Evolutionary conservation across 768 basidiomycete genomes (phyloP).

Genomic region (Lentinula sp.): DNA sequence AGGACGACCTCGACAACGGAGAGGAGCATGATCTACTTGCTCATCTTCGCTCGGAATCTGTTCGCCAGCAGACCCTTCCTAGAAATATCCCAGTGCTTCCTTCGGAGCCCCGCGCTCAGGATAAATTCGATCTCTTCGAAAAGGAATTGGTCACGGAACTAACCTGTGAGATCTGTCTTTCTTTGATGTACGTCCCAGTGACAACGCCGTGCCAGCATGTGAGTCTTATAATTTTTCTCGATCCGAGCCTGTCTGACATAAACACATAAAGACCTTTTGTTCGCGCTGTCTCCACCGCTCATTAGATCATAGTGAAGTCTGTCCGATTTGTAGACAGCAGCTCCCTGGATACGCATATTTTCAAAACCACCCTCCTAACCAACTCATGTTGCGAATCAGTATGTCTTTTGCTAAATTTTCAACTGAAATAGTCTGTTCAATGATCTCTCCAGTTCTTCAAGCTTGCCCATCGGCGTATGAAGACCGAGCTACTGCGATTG

Average conservation of each 20-base stretch:
- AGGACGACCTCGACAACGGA: constrained; percentile 17
- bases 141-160: constrained; percentile 66
- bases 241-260: constrained; percentile 5
- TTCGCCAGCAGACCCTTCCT: constrained; percentile 21
- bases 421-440: constrained; percentile 7
- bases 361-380: constrained; percentile 75
- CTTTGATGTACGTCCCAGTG: constrained; percentile 76
- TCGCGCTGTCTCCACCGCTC: constrained; percentile 83
- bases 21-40: constrained; percentile 27
- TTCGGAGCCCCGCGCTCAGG: constrained; percentile 14
- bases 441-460: constrained; percentile 44
- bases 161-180: constrained; percentile 89
- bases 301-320: constrained; percentile 75
- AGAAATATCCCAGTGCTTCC: constrained; percentile 25
- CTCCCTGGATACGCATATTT: constrained; percentile 75
- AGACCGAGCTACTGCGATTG: constrained; percentile 55
- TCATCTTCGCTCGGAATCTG: constrained; percentile 27
- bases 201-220: constrained; percentile 97
- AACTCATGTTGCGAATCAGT: constrained; percentile 67
- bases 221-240: constrained; percentile 22
- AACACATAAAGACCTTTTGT: constrained; percentile 72
- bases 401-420: constrained; percentile 16
- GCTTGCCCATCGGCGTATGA: constrained; percentile 61
- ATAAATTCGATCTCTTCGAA: constrained; percentile 33
- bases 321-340: constrained; percentile 81